Base-by-base conservation (phyloP, 495 filamentous ascomycete genomes). In the Xylaria bambusicola region DNA sequence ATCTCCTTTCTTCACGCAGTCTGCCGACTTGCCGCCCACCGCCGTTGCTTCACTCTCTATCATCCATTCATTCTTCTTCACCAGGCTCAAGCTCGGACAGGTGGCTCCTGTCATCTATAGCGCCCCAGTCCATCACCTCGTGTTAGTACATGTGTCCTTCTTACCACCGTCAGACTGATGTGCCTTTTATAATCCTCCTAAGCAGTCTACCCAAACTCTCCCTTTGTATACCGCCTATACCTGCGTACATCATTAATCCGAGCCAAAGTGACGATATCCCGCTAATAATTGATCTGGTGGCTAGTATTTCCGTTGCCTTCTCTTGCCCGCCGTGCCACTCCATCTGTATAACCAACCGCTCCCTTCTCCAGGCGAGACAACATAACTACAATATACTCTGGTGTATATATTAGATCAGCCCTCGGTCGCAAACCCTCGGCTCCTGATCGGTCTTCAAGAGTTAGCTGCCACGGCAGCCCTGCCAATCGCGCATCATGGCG, bases 401-500 rank as follows among this genome's bases (percentile, higher is more conserved):
- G 24, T 41, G 36, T 15, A 44, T 20, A 44, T n/a, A 9, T 29
- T 42, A 54, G 18, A 58, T 3, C 2, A 24, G 13, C 18, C 18
- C 45, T 35, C 35, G 44, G 13, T 18, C 12, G 20, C 55, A 17
- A 38, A 13, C 42, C 24, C 6, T 29, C 44, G 24, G n/a, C 46
- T n/a, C 10, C 35, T 50, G 55, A 58, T 41, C 27, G 26, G 56
- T 24, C 44, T 51, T 40, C 33, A n/a, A 42, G 27, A 41, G 23
- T 38, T 24, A 48, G 66, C 63, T 68, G 68, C 63, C 44, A 48
- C 27, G 56, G 66, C 64, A 56, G 64, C 60, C 55, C 41, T 31
- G 31, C 24, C 23, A 21, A 52, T 21, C 54, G 52, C 52, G 55
- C 45, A 63, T 29, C 35, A 80, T 80, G 77, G 73, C 75, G 47